Conservation (phyloP, 179 eudicot species). For the Heliamphora pulchella region DNA sequence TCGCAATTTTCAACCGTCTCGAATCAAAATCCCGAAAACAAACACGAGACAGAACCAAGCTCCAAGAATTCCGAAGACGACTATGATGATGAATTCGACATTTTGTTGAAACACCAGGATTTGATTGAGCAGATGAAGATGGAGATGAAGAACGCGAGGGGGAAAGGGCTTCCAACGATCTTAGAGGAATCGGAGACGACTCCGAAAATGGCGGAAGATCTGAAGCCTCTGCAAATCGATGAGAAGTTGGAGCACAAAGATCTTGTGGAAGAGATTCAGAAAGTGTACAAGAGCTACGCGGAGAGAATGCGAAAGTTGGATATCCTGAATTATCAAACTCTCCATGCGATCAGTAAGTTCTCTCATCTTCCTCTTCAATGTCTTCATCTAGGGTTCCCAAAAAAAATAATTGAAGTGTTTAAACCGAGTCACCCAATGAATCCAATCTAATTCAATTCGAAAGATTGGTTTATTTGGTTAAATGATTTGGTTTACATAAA, state of each 20-base stretch:
- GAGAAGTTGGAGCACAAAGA: conserved; percentile 65
- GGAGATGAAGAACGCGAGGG: conserved; percentile 50
- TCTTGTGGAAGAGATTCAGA: conserved; percentile 62
- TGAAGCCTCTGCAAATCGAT: conserved; percentile 64
- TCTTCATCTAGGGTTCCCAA: no score
- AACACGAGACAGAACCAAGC: no score
- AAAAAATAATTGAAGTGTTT: no score
- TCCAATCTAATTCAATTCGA: no score
- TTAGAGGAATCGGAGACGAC: conserved; percentile 61
- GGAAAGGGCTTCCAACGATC: conserved; percentile 63
- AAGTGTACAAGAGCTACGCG: conserved; percentile 60
- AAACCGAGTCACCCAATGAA: no score
- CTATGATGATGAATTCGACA: conserved; percentile 46
- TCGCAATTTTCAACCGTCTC: conserved; percentile 16
- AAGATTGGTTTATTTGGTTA: no score
- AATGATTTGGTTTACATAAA: no score
- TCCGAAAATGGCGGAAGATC: conserved; percentile 57
- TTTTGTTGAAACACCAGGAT: conserved; percentile 47
- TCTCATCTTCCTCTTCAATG: neutral
- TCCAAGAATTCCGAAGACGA: no score
- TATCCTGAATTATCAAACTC: conserved; percentile 72
- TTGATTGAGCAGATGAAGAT: conserved; percentile 65
- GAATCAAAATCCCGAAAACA: neutral
- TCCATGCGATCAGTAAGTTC: conserved; percentile 81
- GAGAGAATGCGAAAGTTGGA: conserved; percentile 82